Conservation (phyloP, 768 basidiomycete species). For the Arthromyces matolae region DNA sequence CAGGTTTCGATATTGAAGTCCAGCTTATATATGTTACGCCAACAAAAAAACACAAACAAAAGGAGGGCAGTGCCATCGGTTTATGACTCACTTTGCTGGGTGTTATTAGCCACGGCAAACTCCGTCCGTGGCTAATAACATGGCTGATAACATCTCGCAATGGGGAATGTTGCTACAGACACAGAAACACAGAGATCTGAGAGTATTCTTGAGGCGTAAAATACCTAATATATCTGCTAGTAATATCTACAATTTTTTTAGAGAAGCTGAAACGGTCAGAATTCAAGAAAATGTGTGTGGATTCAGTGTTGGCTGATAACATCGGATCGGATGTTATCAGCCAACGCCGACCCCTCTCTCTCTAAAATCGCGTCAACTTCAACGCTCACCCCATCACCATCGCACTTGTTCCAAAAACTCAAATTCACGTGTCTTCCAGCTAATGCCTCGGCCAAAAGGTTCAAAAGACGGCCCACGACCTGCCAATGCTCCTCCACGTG, state of each 20-base stretch:
- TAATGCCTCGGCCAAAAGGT: background rate
- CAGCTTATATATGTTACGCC: too few relatives aligned
- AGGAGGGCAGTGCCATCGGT: too few relatives aligned
- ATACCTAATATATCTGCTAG: background rate
- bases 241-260: too few relatives aligned
- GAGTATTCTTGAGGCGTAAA: background rate
- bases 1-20: too few relatives aligned
- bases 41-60: too few relatives aligned
- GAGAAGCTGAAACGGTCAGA: too few relatives aligned
- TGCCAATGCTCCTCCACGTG: background rate
- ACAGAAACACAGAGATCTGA: too few relatives aligned
- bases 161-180: too few relatives aligned
- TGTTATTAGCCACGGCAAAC: constrained; percentile 1
- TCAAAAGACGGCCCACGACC: background rate
- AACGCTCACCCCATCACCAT: background rate
- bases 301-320: constrained; percentile 5
- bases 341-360: background rate
- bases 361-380: background rate
- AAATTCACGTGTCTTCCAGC: too few relatives aligned
- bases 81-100: background rate
- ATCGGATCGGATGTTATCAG: background rate
- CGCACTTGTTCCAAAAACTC: too few relatives aligned
- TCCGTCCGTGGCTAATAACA: background rate
- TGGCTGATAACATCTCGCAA: background rate
- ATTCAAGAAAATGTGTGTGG: too few relatives aligned